Evolutionary conservation across 257 asterid genomes (phyloP).

Genomic region (Solanum clarkiae): DNA sequence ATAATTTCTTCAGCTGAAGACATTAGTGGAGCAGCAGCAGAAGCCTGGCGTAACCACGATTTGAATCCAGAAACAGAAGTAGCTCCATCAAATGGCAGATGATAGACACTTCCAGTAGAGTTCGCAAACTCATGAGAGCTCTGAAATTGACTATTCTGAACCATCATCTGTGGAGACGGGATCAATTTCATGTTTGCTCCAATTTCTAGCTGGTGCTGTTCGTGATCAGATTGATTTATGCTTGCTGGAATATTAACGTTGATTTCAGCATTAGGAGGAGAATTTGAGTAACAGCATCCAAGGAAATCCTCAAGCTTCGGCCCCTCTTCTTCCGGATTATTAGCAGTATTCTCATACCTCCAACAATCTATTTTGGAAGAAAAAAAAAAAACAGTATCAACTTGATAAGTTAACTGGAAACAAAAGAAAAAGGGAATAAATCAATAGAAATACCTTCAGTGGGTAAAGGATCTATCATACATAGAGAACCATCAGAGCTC

Average conservation of each 20-base stretch:
- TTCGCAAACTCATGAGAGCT: neutral
- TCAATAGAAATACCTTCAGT: neutral
- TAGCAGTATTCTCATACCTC: conserved; percentile 32
- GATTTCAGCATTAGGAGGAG: conserved; percentile 35
- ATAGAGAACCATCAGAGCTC: conserved; percentile 14
- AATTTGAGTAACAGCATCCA: conserved; percentile 48
- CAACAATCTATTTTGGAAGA: conserved; percentile 21
- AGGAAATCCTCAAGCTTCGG: conserved; percentile 78
- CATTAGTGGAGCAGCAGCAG: conserved; percentile 8
- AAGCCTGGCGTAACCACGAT: conserved; percentile 40
- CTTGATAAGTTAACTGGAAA: neutral
- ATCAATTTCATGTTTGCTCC: neutral
- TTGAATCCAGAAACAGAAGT: conserved; percentile 31
- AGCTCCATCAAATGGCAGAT: conserved; percentile 20
- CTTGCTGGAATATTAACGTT: conserved; percentile 51
- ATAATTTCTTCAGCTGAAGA: conserved; percentile 10
- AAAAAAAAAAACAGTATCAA: neutral
- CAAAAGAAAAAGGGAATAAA: neutral
- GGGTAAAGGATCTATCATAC: conserved; percentile 12
- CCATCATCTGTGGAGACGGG: neutral
- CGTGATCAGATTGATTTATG: neutral
- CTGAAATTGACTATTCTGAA: neutral
- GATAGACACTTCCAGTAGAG: neutral
- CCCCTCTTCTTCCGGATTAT: conserved; percentile 15
- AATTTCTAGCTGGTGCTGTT: neutral